phyloP scores from a whole-genome alignment of 2,329 filamentous ascomycete species.

The Paecilomyces dactylethromorphus region DNA sequence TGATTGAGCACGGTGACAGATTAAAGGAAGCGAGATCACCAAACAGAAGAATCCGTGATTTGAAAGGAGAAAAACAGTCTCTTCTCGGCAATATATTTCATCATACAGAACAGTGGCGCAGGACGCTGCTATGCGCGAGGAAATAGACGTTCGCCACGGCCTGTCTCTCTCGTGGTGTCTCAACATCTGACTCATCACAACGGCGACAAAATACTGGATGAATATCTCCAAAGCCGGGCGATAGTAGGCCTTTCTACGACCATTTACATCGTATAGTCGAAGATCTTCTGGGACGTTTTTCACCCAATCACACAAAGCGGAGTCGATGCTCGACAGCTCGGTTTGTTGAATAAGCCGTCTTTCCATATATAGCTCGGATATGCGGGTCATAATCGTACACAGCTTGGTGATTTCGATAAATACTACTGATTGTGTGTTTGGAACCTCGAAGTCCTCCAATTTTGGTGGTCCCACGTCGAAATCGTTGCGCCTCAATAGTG shows the following conservation, averaged over 20 bases:
- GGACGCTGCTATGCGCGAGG: conserved; percentile 1
- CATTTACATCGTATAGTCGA: not conserved
- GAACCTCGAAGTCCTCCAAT: conserved; percentile 1
- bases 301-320: conserved; percentile 2
- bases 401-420: conserved; percentile 4
- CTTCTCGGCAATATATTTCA: conserved; percentile 2
- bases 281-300: conserved; percentile 1
- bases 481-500: not conserved
- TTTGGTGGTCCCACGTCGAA: conserved; percentile 1
- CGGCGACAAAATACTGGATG: conserved; percentile 3
- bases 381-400: conserved; percentile 1
- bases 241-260: not conserved
- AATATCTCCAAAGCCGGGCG: conserved; percentile 2
- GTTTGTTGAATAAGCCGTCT: not conserved
- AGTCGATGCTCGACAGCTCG: not conserved
- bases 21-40: conserved; percentile 1
- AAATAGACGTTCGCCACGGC: not conserved
- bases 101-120: conserved; percentile 4
- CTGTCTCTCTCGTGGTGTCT: not conserved
- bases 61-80: conserved; percentile 1
- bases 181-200: conserved; percentile 4
- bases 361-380: conserved; percentile 2
- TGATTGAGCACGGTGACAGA: not conserved
- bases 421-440: not conserved
- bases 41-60: conserved; percentile 4